Base-by-base conservation (phyloP, 2,329 filamentous ascomycete genomes). In the Calonectria honghensis region DNA sequence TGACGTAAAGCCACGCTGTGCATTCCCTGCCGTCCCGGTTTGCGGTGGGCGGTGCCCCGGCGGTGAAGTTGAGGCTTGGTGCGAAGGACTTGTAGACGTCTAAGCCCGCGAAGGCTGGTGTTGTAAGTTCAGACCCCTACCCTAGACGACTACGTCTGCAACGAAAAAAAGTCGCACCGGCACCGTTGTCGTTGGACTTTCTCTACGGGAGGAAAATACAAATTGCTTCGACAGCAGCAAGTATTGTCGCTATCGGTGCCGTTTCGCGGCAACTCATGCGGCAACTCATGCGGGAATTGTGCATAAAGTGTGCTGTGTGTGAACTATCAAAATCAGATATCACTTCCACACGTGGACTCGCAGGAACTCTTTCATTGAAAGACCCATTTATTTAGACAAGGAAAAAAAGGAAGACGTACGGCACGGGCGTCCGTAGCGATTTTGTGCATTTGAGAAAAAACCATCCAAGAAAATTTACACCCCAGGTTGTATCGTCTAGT, bases 391-490 rank as follows among this genome's bases (percentile, higher is more conserved):
- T 45, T 31, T 31, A 50, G 70, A 67, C 14, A n/a, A 64, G 29
- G 35, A 54, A 61, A 59, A 66, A 27, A 35, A 64, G 50, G 31
- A 64, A 31, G 32, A 41, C 35, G 50, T 45, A 70, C 39, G 68
- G 45, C 24, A 52, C 51, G 51, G 63, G 52, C 45, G 63, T 64
- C 35, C 29, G 54, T 52, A 54, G 57, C 67, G 24, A 37, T 63
- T 67, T 67, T 70, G 66, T 67, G 68, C 64, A 68, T 68, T 64
- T 68, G 63, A 74, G 68, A 48, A 54, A 68, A 63, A 73, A 67
- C 65, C 68, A 74, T 76, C 51, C 72, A 74, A 69, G 67, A 74
- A 68, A 68, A 76, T 72, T 65, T 74, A 76, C 68, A 74, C 70
- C 35, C 35, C 65, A 61, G 51, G 48, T 35, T 31, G 35, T 59